phyloP scores from a whole-genome alignment of 2,329 filamentous ascomycete genomes.

The Neurospora sp. region DNA sequence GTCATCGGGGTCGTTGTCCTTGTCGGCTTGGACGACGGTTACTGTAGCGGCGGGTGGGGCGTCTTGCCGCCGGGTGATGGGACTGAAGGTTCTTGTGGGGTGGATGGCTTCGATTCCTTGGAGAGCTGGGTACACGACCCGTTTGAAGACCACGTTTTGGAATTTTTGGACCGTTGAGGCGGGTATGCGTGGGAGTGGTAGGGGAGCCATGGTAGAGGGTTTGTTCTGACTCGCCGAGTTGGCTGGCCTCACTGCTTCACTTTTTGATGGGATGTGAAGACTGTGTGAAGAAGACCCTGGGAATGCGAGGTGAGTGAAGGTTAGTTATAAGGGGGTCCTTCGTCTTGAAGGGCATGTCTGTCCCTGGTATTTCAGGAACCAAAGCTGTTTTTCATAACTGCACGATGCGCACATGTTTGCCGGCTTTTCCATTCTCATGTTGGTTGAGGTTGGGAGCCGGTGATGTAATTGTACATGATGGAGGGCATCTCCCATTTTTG shows the following conservation, averaged over 20 bases:
- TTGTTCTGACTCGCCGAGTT: neutral
- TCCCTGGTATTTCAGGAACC: neutral
- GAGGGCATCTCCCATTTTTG: neutral
- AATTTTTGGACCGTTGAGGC: neutral
- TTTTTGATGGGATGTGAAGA: neutral
- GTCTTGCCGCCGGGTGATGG: slow-evolving; percentile 1
- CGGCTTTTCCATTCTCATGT: neutral
- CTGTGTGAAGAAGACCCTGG: neutral
- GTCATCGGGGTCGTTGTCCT: slow-evolving; percentile 10
- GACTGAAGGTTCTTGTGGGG: slow-evolving; percentile 7
- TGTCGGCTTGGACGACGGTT: neutral
- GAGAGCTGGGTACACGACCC: neutral
- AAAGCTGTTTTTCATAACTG: neutral
- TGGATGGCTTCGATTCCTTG: neutral
- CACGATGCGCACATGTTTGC: neutral
- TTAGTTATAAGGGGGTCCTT: neutral
- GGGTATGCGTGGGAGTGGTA: neutral
- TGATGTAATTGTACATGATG: slow-evolving; percentile 14
- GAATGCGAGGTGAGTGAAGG: neutral
- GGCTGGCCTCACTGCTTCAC: neutral
- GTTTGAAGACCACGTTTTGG: neutral
- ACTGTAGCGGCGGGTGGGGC: neutral
- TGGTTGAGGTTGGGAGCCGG: neutral
- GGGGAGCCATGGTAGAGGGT: slow-evolving; percentile 4
- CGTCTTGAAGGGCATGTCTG: neutral